A percentile compares a stretch with the other conserved stretches of the same genome.
Conservation (phyloP, 305 asterid species). For the Petunia hybrid region DNA sequence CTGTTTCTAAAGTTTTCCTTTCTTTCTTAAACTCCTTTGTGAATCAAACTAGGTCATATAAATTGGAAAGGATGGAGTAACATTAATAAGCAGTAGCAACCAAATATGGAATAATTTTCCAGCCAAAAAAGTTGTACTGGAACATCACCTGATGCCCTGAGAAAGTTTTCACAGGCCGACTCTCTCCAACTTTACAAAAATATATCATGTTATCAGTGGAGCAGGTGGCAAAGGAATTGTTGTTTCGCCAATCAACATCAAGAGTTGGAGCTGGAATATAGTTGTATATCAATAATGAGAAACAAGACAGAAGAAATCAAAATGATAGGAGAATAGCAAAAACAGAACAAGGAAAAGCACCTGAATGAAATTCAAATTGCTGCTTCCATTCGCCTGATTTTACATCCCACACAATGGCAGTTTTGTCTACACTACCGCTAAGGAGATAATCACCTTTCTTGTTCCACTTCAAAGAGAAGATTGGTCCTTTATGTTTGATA, state of each 20-base stretch:
- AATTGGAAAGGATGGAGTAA: neutral
- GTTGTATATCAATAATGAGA: constrained; percentile 1
- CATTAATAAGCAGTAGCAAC: neutral
- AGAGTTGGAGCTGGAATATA: constrained; percentile 79
- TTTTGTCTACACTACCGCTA: constrained; percentile 96
- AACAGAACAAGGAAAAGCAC: constrained; percentile 47
- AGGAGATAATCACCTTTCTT: constrained; percentile 95
- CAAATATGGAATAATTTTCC: constrained; percentile 1
- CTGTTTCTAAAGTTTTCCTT: no score
- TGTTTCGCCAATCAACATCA: constrained; percentile 98
- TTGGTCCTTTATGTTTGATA: constrained; percentile 94
- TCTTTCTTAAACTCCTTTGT: no score
- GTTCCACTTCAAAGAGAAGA: constrained; percentile 98
- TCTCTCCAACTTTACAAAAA: constrained; percentile 94
- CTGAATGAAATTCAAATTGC: constrained; percentile 93
- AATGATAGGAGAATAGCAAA: constrained; percentile 18
- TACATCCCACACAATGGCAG: constrained; percentile 97
- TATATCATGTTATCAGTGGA: constrained; percentile 94
- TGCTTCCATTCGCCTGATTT: constrained; percentile 93
- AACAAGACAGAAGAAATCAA: constrained; percentile 20
- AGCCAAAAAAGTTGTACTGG: neutral
- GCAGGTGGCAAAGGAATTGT: constrained; percentile 89
- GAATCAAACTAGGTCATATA: no score
- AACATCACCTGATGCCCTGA: constrained; percentile 84
- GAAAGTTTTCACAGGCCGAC: constrained; percentile 78